Conservation (phyloP, 1,139 yeast genomes). For the Pichia sp. region DNA sequence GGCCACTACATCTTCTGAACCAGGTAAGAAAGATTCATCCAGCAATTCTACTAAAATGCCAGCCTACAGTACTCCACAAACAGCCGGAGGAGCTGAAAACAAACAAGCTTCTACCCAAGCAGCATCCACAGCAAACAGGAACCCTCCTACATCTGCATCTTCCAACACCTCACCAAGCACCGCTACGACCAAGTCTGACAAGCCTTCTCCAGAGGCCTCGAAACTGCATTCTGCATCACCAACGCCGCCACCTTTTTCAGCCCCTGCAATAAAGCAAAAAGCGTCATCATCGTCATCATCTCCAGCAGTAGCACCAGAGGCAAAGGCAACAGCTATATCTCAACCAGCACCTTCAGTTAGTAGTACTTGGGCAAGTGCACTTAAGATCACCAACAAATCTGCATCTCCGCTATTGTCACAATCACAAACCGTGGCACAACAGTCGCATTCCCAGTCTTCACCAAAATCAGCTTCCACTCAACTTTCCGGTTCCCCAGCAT, state of each 20-base stretch:
- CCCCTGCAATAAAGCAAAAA: not conserved
- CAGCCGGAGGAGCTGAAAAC: not conserved
- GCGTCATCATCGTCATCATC: not conserved
- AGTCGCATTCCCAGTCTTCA: not conserved
- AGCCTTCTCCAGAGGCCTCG: not conserved
- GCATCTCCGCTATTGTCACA: not conserved
- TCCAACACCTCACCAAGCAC: not conserved
- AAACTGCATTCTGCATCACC: not conserved
- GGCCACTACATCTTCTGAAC: not conserved
- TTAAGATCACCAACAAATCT: not conserved
- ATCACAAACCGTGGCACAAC: not conserved
- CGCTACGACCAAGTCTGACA: not conserved
- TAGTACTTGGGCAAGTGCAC: constrained; percentile 6
- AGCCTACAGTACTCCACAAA: not conserved
- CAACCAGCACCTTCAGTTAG: not conserved
- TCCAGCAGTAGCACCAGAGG: not conserved
- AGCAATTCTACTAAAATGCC: not conserved
- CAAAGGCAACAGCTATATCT: constrained; percentile 1
- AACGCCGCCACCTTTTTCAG: not conserved
- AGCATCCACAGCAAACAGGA: not conserved
- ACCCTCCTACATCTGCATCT: not conserved
- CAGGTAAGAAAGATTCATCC: not conserved
- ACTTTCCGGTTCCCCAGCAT: not conserved
- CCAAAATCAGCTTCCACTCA: not conserved
- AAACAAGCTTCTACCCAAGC: not conserved